Percentiles rank a stretch among this genome's conserved stretches.
Evolutionary conservation across 345 rosid genomes (phyloP).

Genomic region (Citrus australasica): DNA sequence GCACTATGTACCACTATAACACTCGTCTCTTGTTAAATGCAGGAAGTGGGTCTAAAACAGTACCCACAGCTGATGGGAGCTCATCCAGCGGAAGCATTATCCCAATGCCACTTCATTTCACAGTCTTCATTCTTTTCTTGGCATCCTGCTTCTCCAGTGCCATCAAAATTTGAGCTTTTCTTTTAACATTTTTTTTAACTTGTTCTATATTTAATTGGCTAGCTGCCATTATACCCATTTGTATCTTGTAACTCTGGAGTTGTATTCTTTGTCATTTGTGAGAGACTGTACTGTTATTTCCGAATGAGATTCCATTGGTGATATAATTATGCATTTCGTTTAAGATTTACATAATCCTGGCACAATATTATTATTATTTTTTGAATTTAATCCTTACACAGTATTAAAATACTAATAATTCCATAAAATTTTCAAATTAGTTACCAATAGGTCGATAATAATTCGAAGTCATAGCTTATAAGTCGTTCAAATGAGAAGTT

Average conservation of each 20-base stretch:
- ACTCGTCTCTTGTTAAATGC: background rate
- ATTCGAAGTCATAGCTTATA: too few relatives aligned
- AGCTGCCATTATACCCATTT: background rate
- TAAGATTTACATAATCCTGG: background rate
- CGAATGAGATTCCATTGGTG: background rate
- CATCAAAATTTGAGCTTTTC: background rate
- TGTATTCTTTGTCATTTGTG: background rate
- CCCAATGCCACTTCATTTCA: background rate
- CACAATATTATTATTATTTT: too few relatives aligned
- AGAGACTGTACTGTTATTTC: background rate
- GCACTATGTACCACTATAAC: background rate
- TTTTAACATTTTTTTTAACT: background rate
- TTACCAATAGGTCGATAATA: too few relatives aligned
- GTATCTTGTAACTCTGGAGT: background rate
- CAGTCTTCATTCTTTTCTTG: background rate
- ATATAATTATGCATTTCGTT: background rate
- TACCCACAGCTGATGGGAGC: slow-evolving; percentile 17
- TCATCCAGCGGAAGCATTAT: slow-evolving; percentile 4
- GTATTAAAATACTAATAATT: too few relatives aligned
- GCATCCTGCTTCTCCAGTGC: slow-evolving; percentile 5
- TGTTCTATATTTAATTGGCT: background rate
- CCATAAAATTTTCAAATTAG: too few relatives aligned
- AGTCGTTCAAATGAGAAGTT: too few relatives aligned
- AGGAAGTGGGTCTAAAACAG: slow-evolving; percentile 40
- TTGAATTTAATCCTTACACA: too few relatives aligned